Percentiles rank a stretch among this genome's conserved stretches.
These are phyloP conservation scores for Candida tammaniensis DNA, from an alignment of 805 yeast genomes.

Conservation along the genomic window DNA sequence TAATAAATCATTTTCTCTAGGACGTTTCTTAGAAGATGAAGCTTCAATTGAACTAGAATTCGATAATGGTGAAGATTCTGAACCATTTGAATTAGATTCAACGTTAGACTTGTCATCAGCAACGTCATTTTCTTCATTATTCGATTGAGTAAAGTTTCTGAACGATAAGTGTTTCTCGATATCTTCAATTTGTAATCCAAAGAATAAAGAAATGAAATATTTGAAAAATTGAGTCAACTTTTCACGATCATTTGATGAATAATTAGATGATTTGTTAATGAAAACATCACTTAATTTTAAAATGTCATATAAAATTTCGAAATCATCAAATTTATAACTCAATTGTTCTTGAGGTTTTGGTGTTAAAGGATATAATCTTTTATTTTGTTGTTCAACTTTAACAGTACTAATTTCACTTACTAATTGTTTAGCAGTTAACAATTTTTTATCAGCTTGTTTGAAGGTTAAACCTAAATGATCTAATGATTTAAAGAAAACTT, in stretches of 20 bases:
- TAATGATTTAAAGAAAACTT: constrained; percentile 86
- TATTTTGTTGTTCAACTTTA: constrained; percentile 86
- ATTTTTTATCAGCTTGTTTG: constrained; percentile 93
- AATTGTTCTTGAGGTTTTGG: constrained; percentile 81
- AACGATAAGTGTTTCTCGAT: constrained; percentile 39
- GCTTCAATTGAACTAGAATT: constrained; percentile 5
- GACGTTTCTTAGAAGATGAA: constrained; percentile 42
- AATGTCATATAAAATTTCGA: constrained; percentile 70
- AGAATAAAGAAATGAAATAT: constrained; percentile 70
- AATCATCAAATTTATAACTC: constrained; percentile 61
- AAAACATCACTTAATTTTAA: constrained; percentile 63
- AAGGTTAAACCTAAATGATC: constrained; percentile 96
- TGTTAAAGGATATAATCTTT: constrained; percentile 79
- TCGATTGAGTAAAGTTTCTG: constrained; percentile 10
- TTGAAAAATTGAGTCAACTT: constrained; percentile 68
- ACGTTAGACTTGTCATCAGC: not conserved
- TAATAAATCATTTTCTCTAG: constrained; percentile 54
- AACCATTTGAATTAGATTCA: not conserved
- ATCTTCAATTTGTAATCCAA: constrained; percentile 51
- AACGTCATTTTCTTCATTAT: constrained; percentile 6
- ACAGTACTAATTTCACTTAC: constrained; percentile 90
- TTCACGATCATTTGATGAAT: constrained; percentile 79
- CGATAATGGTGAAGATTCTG: not conserved
- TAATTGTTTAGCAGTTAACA: constrained; percentile 83
- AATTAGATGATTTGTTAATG: constrained; percentile 65